These are phyloP conservation scores for Kingdonia uniflora DNA, from an alignment of 164 flowering plant genomes.

Conservation along the genomic window DNA sequence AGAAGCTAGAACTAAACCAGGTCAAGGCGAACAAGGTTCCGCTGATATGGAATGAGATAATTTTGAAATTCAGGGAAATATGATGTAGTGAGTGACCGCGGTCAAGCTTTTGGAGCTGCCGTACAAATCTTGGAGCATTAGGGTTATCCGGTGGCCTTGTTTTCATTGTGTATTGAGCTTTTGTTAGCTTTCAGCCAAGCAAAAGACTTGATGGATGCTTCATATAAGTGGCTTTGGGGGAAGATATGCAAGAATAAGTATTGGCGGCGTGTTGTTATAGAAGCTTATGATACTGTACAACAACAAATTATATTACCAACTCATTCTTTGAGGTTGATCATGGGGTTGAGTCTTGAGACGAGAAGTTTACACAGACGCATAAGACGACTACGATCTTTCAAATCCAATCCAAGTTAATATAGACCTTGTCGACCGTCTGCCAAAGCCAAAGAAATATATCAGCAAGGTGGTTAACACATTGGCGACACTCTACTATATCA, in stretches of 20 bases:
- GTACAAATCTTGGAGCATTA: constrained; percentile 64
- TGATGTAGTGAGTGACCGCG: constrained; percentile 61
- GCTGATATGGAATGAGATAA: constrained; percentile 82
- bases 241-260: constrained; percentile 75
- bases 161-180: constrained; percentile 78
- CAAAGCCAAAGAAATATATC: constrained; percentile 33
- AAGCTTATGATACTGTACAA: constrained; percentile 74
- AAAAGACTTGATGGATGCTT: constrained; percentile 34
- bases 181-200: constrained; percentile 82
- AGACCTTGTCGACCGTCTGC: constrained; percentile 46
- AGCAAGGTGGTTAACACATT: constrained; percentile 42
- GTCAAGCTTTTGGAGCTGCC: constrained; percentile 78
- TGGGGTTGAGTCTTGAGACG: constrained; percentile 26
- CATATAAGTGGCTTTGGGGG: constrained; percentile 56
- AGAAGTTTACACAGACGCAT: constrained; percentile 43
- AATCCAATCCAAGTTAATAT: constrained; percentile 56
- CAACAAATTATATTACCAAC: constrained; percentile 37
- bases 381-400: constrained; percentile 27
- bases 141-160: constrained; percentile 96
- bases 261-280: constrained; percentile 74
- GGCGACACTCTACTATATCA: constrained; percentile 75
- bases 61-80: constrained; percentile 66
- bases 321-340: constrained; percentile 54
- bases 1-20: constrained; percentile 70
- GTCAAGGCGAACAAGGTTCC: constrained; percentile 76